Evolutionary conservation across 169 alveolate species (phyloP).

Genomic region (Cardiosporidium cionae): DNA sequence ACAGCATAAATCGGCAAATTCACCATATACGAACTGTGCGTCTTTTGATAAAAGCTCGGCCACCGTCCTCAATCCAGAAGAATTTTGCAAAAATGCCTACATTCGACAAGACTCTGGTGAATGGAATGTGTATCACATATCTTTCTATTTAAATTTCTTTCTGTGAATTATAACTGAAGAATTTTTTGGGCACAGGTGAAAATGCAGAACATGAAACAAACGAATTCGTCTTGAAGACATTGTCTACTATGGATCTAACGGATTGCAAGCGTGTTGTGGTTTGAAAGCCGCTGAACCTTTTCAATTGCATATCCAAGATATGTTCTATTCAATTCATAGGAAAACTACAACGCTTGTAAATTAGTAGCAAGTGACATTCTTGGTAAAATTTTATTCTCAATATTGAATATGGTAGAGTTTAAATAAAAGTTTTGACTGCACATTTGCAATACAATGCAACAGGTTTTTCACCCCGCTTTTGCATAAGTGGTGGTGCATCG

Average conservation of each 20-base stretch:
- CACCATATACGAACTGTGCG: not conserved
- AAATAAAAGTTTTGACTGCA: too few relatives aligned
- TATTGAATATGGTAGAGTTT: too few relatives aligned
- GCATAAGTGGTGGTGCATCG: slow-evolving; percentile 23
- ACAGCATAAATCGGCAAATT: not conserved
- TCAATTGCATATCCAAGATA: not conserved
- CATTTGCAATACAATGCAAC: not conserved
- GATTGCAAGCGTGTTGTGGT: not conserved
- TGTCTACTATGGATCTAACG: not conserved
- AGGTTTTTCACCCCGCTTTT: slow-evolving; percentile 14
- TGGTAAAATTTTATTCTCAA: slow-evolving; percentile 2
- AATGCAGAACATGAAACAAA: not conserved
- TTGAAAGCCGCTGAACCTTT: not conserved
- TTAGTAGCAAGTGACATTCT: slow-evolving; percentile 13
- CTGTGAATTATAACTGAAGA: not conserved
- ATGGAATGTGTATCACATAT: too few relatives aligned
- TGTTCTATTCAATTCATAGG: not conserved
- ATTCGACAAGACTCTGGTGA: not conserved
- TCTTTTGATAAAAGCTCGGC: not conserved
- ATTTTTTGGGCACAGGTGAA: not conserved
- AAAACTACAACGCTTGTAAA: slow-evolving; percentile 23
- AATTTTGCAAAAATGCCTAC: not conserved
- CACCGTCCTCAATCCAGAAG: not conserved
- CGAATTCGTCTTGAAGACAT: not conserved
- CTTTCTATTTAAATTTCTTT: too few relatives aligned